Conservation (phyloP, 2,329 filamentous ascomycete species). For the Beauveria australis region DNA sequence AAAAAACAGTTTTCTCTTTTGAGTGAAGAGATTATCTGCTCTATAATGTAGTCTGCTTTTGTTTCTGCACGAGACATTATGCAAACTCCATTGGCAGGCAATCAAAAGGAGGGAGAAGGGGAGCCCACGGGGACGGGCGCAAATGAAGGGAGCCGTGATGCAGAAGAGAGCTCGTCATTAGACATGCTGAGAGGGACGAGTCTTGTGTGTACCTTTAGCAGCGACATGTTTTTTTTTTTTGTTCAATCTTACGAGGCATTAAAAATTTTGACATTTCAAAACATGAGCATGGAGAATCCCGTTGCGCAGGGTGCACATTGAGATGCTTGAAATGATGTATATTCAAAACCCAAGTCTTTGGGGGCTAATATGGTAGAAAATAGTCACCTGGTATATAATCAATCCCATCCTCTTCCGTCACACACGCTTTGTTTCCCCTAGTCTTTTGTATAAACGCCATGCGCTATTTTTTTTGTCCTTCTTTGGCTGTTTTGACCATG, state of each 20-base stretch:
- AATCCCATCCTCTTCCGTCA: background rate
- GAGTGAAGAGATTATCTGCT: background rate
- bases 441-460: background rate
- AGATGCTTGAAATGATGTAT: background rate
- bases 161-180: background rate
- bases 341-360: background rate
- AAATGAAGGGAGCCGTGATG: background rate
- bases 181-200: background rate
- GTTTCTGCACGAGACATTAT: background rate
- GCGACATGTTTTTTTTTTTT: background rate
- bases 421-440: background rate
- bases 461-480: background rate
- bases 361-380: background rate
- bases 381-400: slow-evolving; percentile 1
- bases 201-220: background rate
- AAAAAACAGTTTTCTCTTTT: too few relatives aligned
- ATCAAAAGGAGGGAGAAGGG: background rate
- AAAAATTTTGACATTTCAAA: too few relatives aligned
- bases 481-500: too few relatives aligned
- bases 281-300: too few relatives aligned
- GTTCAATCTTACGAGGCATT: background rate
- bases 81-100: background rate
- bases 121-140: background rate
- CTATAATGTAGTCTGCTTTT: background rate
- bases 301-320: background rate